Conservation (phyloP, 73 alveolate genomes). For the Paramecium tetraurelia region DNA sequence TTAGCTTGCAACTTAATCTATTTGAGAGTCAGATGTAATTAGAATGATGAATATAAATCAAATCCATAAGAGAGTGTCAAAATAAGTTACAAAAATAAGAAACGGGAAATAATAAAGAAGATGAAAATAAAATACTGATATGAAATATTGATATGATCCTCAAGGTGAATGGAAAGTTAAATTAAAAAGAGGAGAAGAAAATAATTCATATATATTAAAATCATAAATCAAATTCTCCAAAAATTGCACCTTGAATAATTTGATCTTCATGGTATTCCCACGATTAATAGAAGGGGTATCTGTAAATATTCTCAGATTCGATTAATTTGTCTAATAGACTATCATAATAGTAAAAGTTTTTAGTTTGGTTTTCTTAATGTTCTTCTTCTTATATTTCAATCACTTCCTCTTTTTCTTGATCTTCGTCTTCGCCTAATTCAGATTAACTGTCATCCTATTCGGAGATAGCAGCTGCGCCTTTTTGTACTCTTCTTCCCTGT, state of each 20-base stretch:
- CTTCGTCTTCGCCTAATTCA: not conserved
- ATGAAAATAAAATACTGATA: too few relatives aligned
- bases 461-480: not conserved
- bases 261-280: constrained; percentile 19
- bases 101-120: too few relatives aligned
- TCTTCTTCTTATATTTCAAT: not conserved
- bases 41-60: not conserved
- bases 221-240: constrained; percentile 41
- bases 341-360: not conserved
- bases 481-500: not conserved
- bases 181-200: not conserved
- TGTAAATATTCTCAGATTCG: not conserved
- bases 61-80: too few relatives aligned
- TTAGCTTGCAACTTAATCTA: too few relatives aligned
- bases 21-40: too few relatives aligned
- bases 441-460: constrained; percentile 10
- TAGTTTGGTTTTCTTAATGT: not conserved
- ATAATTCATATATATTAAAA: not conserved
- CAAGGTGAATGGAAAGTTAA: not conserved
- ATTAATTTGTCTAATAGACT: not conserved
- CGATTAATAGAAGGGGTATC: not conserved
- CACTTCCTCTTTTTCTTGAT: not conserved
- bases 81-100: too few relatives aligned
- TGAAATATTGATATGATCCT: too few relatives aligned
- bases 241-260: not conserved